A percentile compares a stretch with the other conserved stretches of the same genome.
phyloP scores from a whole-genome alignment of 192 early-diverging fungal species.

The Entomortierella chlamydospora region DNA sequence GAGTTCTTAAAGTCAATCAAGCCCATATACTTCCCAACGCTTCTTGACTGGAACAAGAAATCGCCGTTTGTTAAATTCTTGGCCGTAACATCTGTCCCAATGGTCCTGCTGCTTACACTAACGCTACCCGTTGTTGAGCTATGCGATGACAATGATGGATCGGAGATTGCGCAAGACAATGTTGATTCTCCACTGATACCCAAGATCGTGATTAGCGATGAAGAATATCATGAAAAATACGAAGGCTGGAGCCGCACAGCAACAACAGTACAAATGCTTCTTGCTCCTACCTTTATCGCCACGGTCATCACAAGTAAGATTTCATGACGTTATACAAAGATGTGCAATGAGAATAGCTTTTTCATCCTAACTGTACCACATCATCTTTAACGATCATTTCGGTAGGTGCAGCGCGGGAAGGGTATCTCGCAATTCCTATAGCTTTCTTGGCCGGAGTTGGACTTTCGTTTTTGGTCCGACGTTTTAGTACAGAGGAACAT shows the following conservation, averaged over 20 bases:
- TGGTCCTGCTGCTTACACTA: constrained; percentile 62
- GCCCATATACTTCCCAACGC: constrained; percentile 64
- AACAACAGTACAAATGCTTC: constrained; percentile 66
- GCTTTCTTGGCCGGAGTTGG: constrained; percentile 41
- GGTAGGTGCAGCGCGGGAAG: constrained; percentile 26
- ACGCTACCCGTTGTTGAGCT: constrained; percentile 75
- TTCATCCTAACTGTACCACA: too few relatives aligned
- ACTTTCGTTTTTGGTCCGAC: constrained; percentile 23
- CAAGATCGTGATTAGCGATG: not conserved
- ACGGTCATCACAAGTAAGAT: constrained; percentile 50
- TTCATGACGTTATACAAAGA: not conserved
- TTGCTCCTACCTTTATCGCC: constrained; percentile 65
- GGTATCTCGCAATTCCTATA: constrained; percentile 24
- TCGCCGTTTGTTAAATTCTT: constrained; percentile 56
- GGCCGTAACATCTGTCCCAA: constrained; percentile 63
- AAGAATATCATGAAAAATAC: constrained; percentile 19
- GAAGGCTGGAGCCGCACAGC: constrained; percentile 63
- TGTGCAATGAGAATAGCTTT: too few relatives aligned
- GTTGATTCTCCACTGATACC: not conserved
- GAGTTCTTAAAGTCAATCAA: constrained; percentile 23
- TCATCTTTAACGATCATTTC: not conserved
- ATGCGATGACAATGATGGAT: constrained; percentile 23
- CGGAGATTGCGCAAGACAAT: not conserved
- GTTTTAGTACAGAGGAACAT: constrained; percentile 38
- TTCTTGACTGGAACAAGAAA: constrained; percentile 65